phyloP scores from a whole-genome alignment of 306 rosid genomes.

The Glycine soja region DNA sequence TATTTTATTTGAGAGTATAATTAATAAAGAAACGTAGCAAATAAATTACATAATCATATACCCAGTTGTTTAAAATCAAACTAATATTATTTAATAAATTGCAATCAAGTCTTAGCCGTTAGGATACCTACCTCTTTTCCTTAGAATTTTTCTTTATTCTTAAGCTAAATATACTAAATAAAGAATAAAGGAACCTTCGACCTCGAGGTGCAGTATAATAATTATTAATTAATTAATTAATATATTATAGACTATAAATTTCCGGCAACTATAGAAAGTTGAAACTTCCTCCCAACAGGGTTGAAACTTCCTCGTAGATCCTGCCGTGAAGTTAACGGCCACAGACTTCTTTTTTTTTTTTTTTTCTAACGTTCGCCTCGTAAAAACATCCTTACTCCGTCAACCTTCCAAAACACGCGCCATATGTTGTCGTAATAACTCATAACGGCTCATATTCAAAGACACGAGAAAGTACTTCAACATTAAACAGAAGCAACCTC shows the following conservation, averaged over 20 bases:
- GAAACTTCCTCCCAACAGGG: neutral
- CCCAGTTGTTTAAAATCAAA: neutral
- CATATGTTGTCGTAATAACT: neutral
- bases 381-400: neutral
- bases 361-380: neutral
- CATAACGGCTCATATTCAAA: neutral
- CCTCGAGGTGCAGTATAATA: neutral
- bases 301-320: neutral
- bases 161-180: neutral
- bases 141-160: neutral
- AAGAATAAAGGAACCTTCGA: neutral
- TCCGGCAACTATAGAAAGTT: neutral
- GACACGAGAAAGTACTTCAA: neutral
- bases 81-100: neutral
- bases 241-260: too few species aligned
- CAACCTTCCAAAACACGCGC: conserved; percentile 27
- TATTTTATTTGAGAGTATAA: neutral
- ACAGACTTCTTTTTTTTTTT: neutral
- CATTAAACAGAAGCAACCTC: conserved; percentile 43
- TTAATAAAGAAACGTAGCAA: neutral
- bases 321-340: neutral
- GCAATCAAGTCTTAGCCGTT: neutral
- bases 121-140: neutral
- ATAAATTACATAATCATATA: neutral
- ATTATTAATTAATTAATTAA: too few species aligned